Evolutionary conservation across 1,284 basidiomycete genomes (phyloP), one percentile per base, ranked within the genome.

Genomic region (Exobasidium rhododendri): DNA sequence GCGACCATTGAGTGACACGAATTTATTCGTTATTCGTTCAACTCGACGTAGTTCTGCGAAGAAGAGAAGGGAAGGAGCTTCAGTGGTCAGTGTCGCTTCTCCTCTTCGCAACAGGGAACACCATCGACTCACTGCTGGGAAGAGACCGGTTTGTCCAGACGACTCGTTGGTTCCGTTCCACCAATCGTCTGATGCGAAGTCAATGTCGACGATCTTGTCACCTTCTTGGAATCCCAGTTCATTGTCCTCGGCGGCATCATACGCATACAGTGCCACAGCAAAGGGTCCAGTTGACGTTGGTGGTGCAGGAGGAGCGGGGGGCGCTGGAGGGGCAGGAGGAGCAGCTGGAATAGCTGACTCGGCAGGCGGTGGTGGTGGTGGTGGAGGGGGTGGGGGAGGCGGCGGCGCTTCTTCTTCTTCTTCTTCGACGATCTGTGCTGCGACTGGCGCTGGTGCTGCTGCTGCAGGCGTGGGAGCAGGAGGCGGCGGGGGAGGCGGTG

Each of bases 131-230:
- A 50, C 47, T 24, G 68, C 67, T 1, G 77, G 77, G 67, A 84
- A 84, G 29, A 84, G 84, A 80, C 56, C 88, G 85, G 35, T 88
- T 85, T 54, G 60, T 7, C 73, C 75, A 7, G 75, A 75, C 1
- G 67, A 56, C 49, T 68, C 59, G 45, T 78, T 78, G 24, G 65
- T 74, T 29, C 77, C 77, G 55, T 66, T 70, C 77, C 77, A 79
- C 77, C 77, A 79, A 29, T 79, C 77, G 1, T 79, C 77, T 61
- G 72, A 75, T 51, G 75, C 74, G 61, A 74, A 76, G 59, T 75
- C 74, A 43, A 75, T 66, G 26, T 77, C 71, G 28, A 75, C 67
- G 40, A 80, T 74, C 10, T 58, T 54, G 46, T 79, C 76, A 10
- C 77, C 78, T 62, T 80, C 78, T 24, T 30, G 63, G 22, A 80